Base-by-base conservation (phyloP, 805 yeast genomes). In the Cyberlindnera xishuangbannaensis region DNA sequence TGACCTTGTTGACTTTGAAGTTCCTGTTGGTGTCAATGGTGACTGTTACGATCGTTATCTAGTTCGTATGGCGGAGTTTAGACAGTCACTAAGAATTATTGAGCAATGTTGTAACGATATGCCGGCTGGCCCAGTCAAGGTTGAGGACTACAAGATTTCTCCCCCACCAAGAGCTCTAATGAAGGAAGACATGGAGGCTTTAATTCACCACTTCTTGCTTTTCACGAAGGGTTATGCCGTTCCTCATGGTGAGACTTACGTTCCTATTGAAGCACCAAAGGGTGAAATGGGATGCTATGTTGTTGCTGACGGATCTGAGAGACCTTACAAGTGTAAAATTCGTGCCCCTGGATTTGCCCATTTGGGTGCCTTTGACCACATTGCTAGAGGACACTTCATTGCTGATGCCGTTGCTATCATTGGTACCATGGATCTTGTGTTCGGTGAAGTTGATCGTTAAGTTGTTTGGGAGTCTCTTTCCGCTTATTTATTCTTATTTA, bases 331-430 rank as follows among this genome's bases (percentile, higher is more conserved):
- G 65, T 83, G 95, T 69, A 84, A 83, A 68, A 84, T 85, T 53
- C 79, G 95, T 65, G 87, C 94, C n/a, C 95, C 95, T 30, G 95
- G 95, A 28, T 85, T 85, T 58, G 87, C 95, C 24, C 94, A 84
- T 63, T 69, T 85, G 56, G 92, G 80, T 45, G 95, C 92, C 9
- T 83, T 85, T 51, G 95, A 85, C 61, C 87, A 81, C 57, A 76
- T 85, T 47, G 69, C 92, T 21, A 77, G 92, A 61, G 90, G 92
- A 51, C 83, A 83, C 61, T 79, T 80, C 64, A 67, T 85, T 58
- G 92, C 95, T 37, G 95, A 85, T 63, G 90, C 92, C 17, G 95
- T 85, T 37, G 95, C 95, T 34, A 85, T 85, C 55, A 83, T 85
- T 54, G 95, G 95, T 67, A 85, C 95, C 40, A 84, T 85, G 95